Conservation (phyloP, 2,329 filamentous ascomycete genomes). For the Fusarium lyarnte region DNA sequence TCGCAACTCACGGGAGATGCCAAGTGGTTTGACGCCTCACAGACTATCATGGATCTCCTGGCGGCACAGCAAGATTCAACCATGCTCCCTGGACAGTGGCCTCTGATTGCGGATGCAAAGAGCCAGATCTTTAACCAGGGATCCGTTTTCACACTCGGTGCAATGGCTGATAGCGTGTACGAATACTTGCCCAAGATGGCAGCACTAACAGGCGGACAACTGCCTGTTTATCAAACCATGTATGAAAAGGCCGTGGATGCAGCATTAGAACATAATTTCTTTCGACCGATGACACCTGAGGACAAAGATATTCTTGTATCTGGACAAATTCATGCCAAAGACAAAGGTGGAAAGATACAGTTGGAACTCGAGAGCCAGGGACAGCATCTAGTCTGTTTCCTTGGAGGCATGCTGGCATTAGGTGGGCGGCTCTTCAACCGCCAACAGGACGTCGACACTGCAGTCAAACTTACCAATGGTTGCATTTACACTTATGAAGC, state of each 20-base stretch:
- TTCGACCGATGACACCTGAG: constrained; percentile 67
- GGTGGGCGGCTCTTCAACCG: constrained; percentile 56
- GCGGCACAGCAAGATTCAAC: constrained; percentile 72
- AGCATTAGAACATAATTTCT: constrained; percentile 67
- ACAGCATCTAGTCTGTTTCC: constrained; percentile 61
- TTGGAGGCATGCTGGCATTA: constrained; percentile 61
- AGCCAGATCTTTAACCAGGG: constrained; percentile 38
- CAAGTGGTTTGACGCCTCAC: constrained; percentile 79
- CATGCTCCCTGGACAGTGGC: constrained; percentile 77
- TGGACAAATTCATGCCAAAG: constrained; percentile 47
- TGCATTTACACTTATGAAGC: constrained; percentile 62
- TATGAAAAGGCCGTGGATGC: constrained; percentile 65
- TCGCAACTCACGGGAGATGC: constrained; percentile 77
- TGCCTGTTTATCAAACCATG: constrained; percentile 65
- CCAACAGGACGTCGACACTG: constrained; percentile 55
- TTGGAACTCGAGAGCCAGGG: constrained; percentile 47
- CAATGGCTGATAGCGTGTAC: constrained; percentile 66
- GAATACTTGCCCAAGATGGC: constrained; percentile 96
- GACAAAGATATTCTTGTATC: constrained; percentile 66
- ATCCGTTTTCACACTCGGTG: constrained; percentile 59
- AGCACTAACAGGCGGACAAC: constrained; percentile 64
- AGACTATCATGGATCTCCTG: constrained; percentile 73
- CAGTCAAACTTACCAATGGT: constrained; percentile 58
- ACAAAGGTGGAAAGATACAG: constrained; percentile 46
- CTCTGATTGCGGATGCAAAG: constrained; percentile 48